A percentile compares a stretch with the other conserved stretches of the same genome.
These are phyloP conservation scores for Vigna unguiculata DNA, from an alignment of 306 rosid genomes.

Conservation along the genomic window DNA sequence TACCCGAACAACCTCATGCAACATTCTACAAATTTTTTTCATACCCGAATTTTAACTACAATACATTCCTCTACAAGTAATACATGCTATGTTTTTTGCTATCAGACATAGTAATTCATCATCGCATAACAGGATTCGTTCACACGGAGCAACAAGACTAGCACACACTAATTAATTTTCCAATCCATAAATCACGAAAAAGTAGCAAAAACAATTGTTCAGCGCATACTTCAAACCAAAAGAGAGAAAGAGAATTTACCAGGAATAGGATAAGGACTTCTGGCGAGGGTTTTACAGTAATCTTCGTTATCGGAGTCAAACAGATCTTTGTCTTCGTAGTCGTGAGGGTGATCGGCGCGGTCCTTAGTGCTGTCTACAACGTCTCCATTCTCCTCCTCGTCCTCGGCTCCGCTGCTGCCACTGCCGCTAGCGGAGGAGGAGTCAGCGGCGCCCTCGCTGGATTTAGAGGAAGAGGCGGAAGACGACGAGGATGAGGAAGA, in stretches of 20 bases:
- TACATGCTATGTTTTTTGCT: not conserved
- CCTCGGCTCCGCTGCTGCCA: constrained; percentile 51
- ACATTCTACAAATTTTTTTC: not conserved
- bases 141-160: not conserved
- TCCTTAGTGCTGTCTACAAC: constrained; percentile 49
- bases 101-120: not conserved
- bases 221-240: not conserved
- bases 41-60: not conserved
- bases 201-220: not conserved
- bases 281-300: constrained; percentile 76
- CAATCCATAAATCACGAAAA: not conserved
- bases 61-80: constrained; percentile 13
- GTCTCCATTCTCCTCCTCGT: constrained; percentile 68
- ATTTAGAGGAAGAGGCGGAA: constrained; percentile 71
- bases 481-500: constrained; percentile 73
- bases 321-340: constrained; percentile 73
- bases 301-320: constrained; percentile 92
- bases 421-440: constrained; percentile 63
- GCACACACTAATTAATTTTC: not conserved
- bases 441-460: constrained; percentile 60
- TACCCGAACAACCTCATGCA: not conserved
- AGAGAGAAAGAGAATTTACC: constrained; percentile 53
- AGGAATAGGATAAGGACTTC: constrained; percentile 77
- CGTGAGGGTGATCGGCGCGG: not conserved
- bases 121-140: not conserved